Conservation (phyloP, 83 land plant species). For the Larix sibirica region DNA sequence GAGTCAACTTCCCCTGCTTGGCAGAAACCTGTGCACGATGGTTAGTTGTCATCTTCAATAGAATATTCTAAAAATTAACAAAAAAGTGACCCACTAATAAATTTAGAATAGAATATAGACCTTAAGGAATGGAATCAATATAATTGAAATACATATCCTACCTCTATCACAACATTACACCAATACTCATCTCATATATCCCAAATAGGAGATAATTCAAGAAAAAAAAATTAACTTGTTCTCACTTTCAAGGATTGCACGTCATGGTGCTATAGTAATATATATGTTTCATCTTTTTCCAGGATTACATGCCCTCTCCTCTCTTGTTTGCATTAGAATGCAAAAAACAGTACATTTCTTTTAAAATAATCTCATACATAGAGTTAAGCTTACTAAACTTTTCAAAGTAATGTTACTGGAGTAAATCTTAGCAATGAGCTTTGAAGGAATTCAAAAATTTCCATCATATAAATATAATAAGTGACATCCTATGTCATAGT, state of each 20-base stretch:
- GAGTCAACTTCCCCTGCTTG: conserved; percentile 61
- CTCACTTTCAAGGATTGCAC: conserved; percentile 74
- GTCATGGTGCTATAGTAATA: conserved; percentile 69
- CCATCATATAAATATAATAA: background rate
- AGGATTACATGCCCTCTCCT: conserved; percentile 24
- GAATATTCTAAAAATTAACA: conserved; percentile 52
- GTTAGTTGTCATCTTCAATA: conserved; percentile 78
- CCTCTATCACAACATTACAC: conserved; percentile 15
- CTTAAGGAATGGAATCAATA: background rate
- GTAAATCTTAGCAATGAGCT: background rate
- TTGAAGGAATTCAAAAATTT: background rate
- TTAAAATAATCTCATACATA: background rate
- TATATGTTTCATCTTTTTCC: conserved; percentile 41
- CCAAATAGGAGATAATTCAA: conserved; percentile 9
- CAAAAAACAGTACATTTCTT: background rate
- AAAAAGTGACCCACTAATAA: background rate
- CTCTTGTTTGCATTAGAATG: conserved; percentile 33
- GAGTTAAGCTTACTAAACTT: background rate
- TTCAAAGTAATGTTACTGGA: background rate
- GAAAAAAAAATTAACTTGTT: background rate
- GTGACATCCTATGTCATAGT: background rate
- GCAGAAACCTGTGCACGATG: conserved; percentile 81
- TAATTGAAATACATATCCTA: background rate
- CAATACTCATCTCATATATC: background rate
- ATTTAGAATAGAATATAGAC: no score